Conservation (phyloP, 768 basidiomycete genomes). For the Suillus clintonianus region DNA sequence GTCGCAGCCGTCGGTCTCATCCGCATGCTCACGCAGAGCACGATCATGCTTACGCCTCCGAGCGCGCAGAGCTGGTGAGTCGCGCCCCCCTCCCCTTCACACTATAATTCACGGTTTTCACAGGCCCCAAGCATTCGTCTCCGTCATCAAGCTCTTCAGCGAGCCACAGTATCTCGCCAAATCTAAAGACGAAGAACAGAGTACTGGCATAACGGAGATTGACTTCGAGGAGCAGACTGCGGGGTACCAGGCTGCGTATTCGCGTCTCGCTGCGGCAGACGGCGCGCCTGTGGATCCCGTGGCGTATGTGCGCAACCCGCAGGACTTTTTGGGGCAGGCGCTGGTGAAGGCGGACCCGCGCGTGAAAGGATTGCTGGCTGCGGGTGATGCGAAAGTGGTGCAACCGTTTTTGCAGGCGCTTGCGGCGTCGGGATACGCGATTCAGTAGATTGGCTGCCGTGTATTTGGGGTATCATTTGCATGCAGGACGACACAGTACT, state of each 20-base stretch:
- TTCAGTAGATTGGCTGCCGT: slow-evolving; percentile 8
- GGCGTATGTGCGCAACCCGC: slow-evolving; percentile 57
- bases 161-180: slow-evolving; percentile 69
- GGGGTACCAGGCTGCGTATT: slow-evolving; percentile 94
- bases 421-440: slow-evolving; percentile 31
- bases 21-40: slow-evolving; percentile 74
- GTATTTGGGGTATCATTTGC: background rate
- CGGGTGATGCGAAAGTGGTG: slow-evolving; percentile 18
- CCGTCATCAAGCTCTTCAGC: slow-evolving; percentile 74
- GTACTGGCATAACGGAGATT: slow-evolving; percentile 66
- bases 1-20: slow-evolving; percentile 80
- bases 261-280: slow-evolving; percentile 84
- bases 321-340: slow-evolving; percentile 52
- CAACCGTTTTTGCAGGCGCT: slow-evolving; percentile 34
- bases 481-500: no score
- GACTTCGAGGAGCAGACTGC: slow-evolving; percentile 90
- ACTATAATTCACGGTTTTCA: background rate
- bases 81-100: background rate
- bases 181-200: slow-evolving; percentile 44
- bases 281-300: slow-evolving; percentile 58
- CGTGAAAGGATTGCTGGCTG: slow-evolving; percentile 21
- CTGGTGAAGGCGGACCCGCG: slow-evolving; percentile 21
- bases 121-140: slow-evolving; percentile 72
- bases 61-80: slow-evolving; percentile 65
- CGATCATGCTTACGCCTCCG: slow-evolving; percentile 67